phyloP scores from a whole-genome alignment of 2,329 filamentous ascomycete genomes.

The Hypoxylon sp. region DNA sequence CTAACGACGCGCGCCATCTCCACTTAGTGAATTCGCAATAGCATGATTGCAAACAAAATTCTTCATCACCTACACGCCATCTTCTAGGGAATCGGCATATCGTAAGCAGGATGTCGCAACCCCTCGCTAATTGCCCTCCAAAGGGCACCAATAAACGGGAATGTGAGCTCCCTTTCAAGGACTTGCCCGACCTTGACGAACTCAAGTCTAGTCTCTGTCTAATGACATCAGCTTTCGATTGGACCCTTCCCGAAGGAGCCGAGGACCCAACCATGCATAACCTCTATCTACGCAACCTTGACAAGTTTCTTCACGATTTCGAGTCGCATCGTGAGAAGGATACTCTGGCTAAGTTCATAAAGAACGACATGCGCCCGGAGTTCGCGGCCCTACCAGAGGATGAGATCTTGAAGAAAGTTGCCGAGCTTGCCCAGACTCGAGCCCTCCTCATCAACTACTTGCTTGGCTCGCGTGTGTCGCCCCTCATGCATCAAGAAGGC shows the following conservation, averaged over 20 bases:
- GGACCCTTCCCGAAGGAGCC: neutral
- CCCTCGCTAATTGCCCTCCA: neutral
- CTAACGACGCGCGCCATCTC: neutral
- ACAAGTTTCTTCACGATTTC: conserved; percentile 16
- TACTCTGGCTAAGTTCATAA: conserved; percentile 15
- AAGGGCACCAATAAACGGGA: neutral
- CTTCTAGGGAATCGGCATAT: neutral
- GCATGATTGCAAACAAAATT: neutral
- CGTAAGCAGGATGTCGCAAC: neutral
- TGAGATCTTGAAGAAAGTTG: conserved; percentile 1
- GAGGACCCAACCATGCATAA: conserved; percentile 2
- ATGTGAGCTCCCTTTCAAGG: neutral
- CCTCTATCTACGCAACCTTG: conserved; percentile 10
- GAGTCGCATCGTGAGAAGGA: conserved; percentile 10
- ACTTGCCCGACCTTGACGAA: neutral
- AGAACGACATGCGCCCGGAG: neutral
- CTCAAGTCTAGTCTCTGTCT: neutral
- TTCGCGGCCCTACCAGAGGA: conserved; percentile 5
- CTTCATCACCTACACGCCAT: neutral
- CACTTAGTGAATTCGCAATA: neutral
- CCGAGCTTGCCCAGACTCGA: conserved; percentile 14
- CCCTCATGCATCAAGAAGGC: conserved; percentile 16
- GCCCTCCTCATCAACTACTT: conserved; percentile 27
- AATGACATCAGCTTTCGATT: neutral
- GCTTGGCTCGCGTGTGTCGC: conserved; percentile 20